Conservation (phyloP, 1,139 yeast genomes). For the Meyerozyma carpophila region DNA sequence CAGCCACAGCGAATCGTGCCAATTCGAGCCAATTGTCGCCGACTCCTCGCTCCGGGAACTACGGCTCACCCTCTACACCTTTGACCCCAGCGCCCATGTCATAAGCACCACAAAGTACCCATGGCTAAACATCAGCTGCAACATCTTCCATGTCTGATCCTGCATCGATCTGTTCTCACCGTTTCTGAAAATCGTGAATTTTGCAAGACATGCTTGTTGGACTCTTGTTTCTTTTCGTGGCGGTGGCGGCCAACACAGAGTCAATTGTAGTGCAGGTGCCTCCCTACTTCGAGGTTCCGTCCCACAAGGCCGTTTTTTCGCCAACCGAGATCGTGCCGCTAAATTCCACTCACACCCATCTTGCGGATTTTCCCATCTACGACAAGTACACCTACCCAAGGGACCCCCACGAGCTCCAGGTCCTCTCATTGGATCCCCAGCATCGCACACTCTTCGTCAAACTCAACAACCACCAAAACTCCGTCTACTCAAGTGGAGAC, state of each 20-base stretch:
- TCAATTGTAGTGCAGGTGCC: slow-evolving; percentile 29
- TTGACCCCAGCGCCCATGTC: not conserved
- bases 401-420: not conserved
- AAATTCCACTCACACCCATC: not conserved
- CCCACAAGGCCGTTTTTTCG: slow-evolving; percentile 8
- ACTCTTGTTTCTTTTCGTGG: slow-evolving; percentile 1
- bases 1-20: not conserved
- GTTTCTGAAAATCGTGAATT: not conserved
- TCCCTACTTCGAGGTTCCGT: slow-evolving; percentile 29
- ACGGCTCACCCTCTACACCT: not conserved
- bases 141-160: not conserved
- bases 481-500: slow-evolving; percentile 25
- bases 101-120: not conserved
- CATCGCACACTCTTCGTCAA: slow-evolving; percentile 20
- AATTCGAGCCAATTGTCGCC: not conserved
- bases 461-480: slow-evolving; percentile 30
- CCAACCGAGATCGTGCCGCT: not conserved
- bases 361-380: slow-evolving; percentile 1
- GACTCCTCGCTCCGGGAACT: not conserved
- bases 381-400: not conserved
- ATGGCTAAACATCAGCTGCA: not conserved
- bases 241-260: slow-evolving; percentile 33
- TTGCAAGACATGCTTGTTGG: slow-evolving; percentile 1
- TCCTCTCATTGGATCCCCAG: not conserved
- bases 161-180: not conserved